Evolutionary conservation across 306 rosid genomes (phyloP).

Genomic region (Trifolium fragiferum): DNA sequence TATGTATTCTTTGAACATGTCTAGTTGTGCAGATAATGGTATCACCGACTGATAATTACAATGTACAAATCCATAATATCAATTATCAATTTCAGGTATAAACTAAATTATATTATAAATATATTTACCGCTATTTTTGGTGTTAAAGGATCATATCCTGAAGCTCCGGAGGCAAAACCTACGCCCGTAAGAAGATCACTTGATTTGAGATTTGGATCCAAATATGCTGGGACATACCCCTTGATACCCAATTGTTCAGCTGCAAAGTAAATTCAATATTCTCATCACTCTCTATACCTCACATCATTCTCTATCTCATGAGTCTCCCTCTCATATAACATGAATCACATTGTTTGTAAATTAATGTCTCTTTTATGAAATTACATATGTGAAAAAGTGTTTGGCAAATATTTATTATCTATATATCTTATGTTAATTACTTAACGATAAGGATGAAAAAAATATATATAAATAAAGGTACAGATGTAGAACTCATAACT

Average conservation of each 20-base stretch:
- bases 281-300: too few relatives aligned
- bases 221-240: slow-evolving; percentile 65
- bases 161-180: slow-evolving; percentile 81
- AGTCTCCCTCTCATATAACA: too few relatives aligned
- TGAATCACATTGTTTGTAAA: too few relatives aligned
- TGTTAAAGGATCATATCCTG: slow-evolving; percentile 85
- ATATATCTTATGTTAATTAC: too few relatives aligned
- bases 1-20: slow-evolving; percentile 70
- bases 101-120: too few relatives aligned
- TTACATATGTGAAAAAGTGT: too few relatives aligned
- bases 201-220: slow-evolving; percentile 57
- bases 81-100: neutral
- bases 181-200: slow-evolving; percentile 69
- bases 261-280: slow-evolving; percentile 31
- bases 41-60: slow-evolving; percentile 53
- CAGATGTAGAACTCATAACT: neutral
- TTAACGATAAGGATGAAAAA: neutral
- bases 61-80: neutral
- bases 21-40: slow-evolving; percentile 55
- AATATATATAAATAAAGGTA: too few relatives aligned
- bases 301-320: too few relatives aligned
- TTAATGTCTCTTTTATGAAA: too few relatives aligned
- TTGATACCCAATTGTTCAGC: slow-evolving; percentile 70
- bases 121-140: slow-evolving; percentile 64
- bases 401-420: too few relatives aligned